These are phyloP conservation scores for Tarenaya hassleriana DNA, from an alignment of 345 rosid species.

Conservation along the genomic window DNA sequence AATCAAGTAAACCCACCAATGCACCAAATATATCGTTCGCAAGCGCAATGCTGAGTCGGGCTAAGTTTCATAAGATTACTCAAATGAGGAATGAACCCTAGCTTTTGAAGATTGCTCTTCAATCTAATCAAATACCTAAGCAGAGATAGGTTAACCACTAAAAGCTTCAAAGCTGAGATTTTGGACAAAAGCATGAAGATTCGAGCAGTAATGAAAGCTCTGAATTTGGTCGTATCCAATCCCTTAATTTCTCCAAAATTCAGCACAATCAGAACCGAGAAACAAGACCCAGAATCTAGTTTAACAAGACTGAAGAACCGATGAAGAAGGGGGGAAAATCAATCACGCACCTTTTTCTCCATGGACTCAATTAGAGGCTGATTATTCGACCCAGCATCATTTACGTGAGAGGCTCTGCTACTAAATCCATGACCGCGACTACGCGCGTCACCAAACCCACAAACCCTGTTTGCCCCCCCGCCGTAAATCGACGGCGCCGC, in stretches of 20 bases:
- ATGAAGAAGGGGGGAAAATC: slow-evolving; percentile 1
- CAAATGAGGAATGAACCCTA: too few species aligned
- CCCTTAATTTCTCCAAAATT: slow-evolving; percentile 7
- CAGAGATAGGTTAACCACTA: too few species aligned
- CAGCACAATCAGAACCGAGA: neutral
- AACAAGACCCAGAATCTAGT: neutral
- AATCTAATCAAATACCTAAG: too few species aligned
- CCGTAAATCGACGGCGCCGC: slow-evolving; percentile 21
- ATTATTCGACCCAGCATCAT: slow-evolving; percentile 83
- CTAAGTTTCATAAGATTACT: too few species aligned
- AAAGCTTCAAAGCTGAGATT: too few species aligned
- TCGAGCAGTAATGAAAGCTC: too few species aligned
- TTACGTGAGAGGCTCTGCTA: slow-evolving; percentile 55
- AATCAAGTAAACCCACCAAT: too few species aligned
- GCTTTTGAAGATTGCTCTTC: too few species aligned
- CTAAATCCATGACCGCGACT: slow-evolving; percentile 36
- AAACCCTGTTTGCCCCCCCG: slow-evolving; percentile 21
- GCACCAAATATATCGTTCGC: too few species aligned
- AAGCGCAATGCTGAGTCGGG: too few species aligned
- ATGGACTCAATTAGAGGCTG: slow-evolving; percentile 82
- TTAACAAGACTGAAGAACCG: neutral
- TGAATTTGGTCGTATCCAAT: too few species aligned
- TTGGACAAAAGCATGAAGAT: too few species aligned
- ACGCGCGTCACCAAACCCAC: slow-evolving; percentile 25
- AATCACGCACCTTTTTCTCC: slow-evolving; percentile 65